These are phyloP conservation scores for Ustilago shanxiensis DNA, from an alignment of 1,284 basidiomycete species.

Conservation along the genomic window DNA sequence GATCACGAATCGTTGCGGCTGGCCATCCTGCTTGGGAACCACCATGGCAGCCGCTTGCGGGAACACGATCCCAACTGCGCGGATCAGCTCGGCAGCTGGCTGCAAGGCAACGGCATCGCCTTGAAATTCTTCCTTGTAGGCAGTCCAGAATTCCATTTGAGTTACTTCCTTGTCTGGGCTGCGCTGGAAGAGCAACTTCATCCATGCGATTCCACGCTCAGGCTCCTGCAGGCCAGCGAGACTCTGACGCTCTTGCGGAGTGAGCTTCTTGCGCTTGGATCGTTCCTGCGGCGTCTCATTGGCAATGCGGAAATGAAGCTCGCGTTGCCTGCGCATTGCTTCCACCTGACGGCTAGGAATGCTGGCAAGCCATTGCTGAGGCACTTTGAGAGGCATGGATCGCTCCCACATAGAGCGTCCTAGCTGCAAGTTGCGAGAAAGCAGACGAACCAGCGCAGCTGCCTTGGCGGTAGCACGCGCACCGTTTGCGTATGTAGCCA, in stretches of 20 bases:
- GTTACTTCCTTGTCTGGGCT: constrained; percentile 81
- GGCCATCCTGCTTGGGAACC: constrained; percentile 76
- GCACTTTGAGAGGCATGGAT: constrained; percentile 36
- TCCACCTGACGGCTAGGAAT: constrained; percentile 30
- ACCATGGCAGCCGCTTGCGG: constrained; percentile 86
- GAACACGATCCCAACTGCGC: constrained; percentile 83
- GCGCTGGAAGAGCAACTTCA: constrained; percentile 81
- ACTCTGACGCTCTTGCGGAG: constrained; percentile 35
- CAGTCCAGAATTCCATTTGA: constrained; percentile 89
- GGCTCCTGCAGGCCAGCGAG: constrained; percentile 56
- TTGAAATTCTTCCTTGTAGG: constrained; percentile 78
- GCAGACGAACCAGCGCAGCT: constrained; percentile 42
- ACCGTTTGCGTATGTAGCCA: no score
- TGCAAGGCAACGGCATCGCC: constrained; percentile 75
- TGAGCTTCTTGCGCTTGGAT: constrained; percentile 47
- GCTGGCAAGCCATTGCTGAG: constrained; percentile 34
- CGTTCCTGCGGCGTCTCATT: constrained; percentile 52
- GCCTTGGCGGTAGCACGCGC: constrained; percentile 31
- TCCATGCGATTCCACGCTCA: constrained; percentile 70
- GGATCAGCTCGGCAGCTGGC: constrained; percentile 87
- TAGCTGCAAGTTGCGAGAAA: constrained; percentile 55
- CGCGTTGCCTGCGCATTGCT: constrained; percentile 31
- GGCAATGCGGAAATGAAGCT: constrained; percentile 34
- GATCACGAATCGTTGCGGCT: constrained; percentile 78
- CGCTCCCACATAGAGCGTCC: constrained; percentile 63